Conservation (phyloP, 1,284 basidiomycete genomes). For the Ganoderma leucocontextum region DNA sequence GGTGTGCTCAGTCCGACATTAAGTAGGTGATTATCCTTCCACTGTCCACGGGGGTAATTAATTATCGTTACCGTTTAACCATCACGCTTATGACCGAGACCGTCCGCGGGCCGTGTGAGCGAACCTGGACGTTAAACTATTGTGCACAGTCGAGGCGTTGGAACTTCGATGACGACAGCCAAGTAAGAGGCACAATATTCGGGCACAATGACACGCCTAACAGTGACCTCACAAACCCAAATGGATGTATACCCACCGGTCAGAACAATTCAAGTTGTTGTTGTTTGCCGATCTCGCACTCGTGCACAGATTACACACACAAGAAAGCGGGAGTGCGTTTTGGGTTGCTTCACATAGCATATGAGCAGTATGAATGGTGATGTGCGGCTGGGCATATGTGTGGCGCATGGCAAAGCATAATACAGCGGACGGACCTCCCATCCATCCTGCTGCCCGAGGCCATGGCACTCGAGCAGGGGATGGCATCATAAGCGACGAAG, state of each 20-base stretch:
- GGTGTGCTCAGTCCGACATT: no score
- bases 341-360: conserved; percentile 34
- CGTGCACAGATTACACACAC: background rate
- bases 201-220: no score
- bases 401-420: conserved; percentile 32
- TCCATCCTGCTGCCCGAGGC: conserved; percentile 19
- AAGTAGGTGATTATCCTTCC: no score
- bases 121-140: background rate
- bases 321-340: conserved; percentile 22
- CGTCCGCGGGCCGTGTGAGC: background rate
- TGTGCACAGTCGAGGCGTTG: background rate
- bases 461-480: conserved; percentile 16
- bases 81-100: background rate
- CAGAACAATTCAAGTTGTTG: background rate
- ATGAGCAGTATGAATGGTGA: conserved; percentile 28
- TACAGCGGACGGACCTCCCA: conserved; percentile 31
- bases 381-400: conserved; percentile 25
- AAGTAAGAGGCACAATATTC: background rate
- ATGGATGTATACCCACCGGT: no score
- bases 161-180: background rate
- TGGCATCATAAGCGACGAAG: conserved; percentile 24
- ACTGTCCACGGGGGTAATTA: background rate
- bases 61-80: background rate
- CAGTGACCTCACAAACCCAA: no score
- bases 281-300: background rate